Conservation (phyloP, 139 green algal genomes). For the Coccomyxa sp. region DNA sequence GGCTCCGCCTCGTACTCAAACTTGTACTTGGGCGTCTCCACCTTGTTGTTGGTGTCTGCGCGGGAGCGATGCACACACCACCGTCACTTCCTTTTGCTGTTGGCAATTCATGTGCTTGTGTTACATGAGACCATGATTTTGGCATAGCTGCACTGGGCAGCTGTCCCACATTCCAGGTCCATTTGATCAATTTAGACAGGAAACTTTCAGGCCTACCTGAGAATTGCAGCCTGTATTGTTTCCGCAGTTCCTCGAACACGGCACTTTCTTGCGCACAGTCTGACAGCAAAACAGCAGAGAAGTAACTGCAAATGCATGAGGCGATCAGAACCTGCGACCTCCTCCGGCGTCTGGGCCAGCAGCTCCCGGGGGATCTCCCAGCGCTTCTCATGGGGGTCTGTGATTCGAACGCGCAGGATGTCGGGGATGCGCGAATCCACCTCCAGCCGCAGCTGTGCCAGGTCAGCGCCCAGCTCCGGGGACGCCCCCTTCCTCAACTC, state of each 20-base stretch:
- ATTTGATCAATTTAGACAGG: background rate
- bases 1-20: slow-evolving; percentile 2
- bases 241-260: too few species aligned
- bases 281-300: too few species aligned
- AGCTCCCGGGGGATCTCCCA: slow-evolving; percentile 33
- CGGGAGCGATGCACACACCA: background rate
- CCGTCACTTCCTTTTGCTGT: background rate
- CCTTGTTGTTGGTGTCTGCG: background rate
- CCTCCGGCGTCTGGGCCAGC: background rate
- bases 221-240: too few species aligned
- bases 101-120: background rate
- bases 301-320: background rate
- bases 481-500: slow-evolving; percentile 12
- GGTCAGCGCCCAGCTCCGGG: slow-evolving; percentile 32
- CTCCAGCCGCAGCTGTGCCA: slow-evolving; percentile 1
- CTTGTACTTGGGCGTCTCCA: background rate
- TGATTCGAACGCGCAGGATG: slow-evolving; percentile 23
- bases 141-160: too few species aligned
- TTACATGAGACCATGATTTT: background rate
- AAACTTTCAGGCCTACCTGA: background rate
- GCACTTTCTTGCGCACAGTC: too few species aligned
- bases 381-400: slow-evolving; percentile 13
- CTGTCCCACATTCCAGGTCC: background rate
- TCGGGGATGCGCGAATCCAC: background rate
- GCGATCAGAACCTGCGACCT: background rate